Evolutionary conservation across 2,329 filamentous ascomycete genomes (phyloP).

Genomic region (Phaeoacremonium minimum): DNA sequence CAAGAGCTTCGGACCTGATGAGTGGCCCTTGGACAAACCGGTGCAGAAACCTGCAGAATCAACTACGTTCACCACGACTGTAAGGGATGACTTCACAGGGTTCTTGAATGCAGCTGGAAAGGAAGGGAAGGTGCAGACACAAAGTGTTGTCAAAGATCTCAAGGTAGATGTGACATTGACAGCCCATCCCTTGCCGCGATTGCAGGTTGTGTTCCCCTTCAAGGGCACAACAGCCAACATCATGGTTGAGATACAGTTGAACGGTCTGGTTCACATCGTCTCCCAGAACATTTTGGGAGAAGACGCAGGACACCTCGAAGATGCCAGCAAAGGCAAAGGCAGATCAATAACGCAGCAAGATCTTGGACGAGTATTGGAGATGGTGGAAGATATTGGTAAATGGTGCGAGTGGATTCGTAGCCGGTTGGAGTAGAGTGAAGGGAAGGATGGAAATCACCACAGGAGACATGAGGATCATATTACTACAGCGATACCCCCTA

Average conservation of each 20-base stretch:
- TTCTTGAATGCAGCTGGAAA: not conserved
- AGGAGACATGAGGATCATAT: slow-evolving; percentile 2
- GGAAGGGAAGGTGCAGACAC: too few species aligned
- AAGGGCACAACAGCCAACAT: slow-evolving; percentile 43
- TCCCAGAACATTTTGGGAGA: slow-evolving; percentile 49
- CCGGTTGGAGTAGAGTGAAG: not conserved
- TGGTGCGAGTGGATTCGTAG: slow-evolving; percentile 51
- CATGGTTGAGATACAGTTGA: slow-evolving; percentile 53
- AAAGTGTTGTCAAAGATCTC: slow-evolving; percentile 13
- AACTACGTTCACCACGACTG: slow-evolving; percentile 6
- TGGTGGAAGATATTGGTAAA: slow-evolving; percentile 46
- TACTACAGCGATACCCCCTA: not conserved
- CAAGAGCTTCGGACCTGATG: slow-evolving; percentile 49
- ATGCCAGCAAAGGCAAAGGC: slow-evolving; percentile 15
- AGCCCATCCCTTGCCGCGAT: slow-evolving; percentile 41
- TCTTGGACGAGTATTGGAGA: slow-evolving; percentile 40
- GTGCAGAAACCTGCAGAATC: slow-evolving; percentile 8
- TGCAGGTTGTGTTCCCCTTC: slow-evolving; percentile 53
- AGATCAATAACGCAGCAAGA: slow-evolving; percentile 33
- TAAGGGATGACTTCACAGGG: slow-evolving; percentile 9
- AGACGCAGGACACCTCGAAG: slow-evolving; percentile 8
- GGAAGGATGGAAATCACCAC: slow-evolving; percentile 1
- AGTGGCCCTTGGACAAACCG: slow-evolving; percentile 15
- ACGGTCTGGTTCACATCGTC: slow-evolving; percentile 53
- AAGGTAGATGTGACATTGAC: slow-evolving; percentile 50